These are phyloP conservation scores for Pyricularia grisea DNA, from an alignment of 2,329 filamentous ascomycete genomes.

Conservation along the genomic window DNA sequence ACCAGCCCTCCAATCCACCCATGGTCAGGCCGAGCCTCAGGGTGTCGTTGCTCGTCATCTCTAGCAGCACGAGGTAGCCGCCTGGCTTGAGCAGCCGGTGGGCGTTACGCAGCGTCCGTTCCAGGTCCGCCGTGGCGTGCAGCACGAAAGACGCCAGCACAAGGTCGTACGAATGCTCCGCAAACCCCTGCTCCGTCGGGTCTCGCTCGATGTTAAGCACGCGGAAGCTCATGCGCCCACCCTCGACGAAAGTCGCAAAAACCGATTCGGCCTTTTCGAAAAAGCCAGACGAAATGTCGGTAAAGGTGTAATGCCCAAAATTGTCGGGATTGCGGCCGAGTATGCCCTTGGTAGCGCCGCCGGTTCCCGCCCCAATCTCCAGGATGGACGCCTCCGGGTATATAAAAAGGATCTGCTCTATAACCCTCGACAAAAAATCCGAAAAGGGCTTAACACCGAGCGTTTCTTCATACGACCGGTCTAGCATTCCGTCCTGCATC, in stretches of 20 bases:
- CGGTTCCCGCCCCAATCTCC: constrained; percentile 18
- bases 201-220: constrained; percentile 20
- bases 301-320: constrained; percentile 12
- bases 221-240: constrained; percentile 17
- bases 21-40: not conserved
- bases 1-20: constrained; percentile 12
- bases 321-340: constrained; percentile 15
- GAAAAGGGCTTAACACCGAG: constrained; percentile 9
- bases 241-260: constrained; percentile 14
- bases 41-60: constrained; percentile 8
- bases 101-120: constrained; percentile 15
- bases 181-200: constrained; percentile 10
- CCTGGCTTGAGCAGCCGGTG: constrained; percentile 22
- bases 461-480: constrained; percentile 20
- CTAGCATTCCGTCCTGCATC: constrained; percentile 21
- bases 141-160: constrained; percentile 21
- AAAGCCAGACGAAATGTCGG: constrained; percentile 27
- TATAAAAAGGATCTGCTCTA: constrained; percentile 2
- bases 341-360: constrained; percentile 22
- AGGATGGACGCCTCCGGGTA: not conserved
- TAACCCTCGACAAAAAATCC: not conserved
- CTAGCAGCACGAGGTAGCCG: constrained; percentile 21
- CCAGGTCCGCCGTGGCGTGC: constrained; percentile 15
- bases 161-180: constrained; percentile 17
- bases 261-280: constrained; percentile 23